These are phyloP conservation scores for Mortierella sp. DNA, from an alignment of 371 early-diverging fungal genomes.

Conservation along the genomic window DNA sequence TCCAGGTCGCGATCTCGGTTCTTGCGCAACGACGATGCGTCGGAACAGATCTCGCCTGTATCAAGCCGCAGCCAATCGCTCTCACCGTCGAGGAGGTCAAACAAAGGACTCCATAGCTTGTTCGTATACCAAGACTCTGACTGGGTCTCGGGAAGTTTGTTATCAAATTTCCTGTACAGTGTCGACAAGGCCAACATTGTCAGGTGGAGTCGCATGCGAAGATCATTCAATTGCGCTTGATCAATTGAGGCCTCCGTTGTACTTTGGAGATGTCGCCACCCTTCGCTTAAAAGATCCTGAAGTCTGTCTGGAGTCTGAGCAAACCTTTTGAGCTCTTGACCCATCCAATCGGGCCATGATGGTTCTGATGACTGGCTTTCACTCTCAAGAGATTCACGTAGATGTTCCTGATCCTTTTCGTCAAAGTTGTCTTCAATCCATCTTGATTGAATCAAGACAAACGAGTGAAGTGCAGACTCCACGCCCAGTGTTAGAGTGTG, in stretches of 20 bases:
- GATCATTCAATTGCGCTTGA: neutral
- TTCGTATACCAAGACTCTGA: neutral
- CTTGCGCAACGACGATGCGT: neutral
- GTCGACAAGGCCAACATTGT: neutral
- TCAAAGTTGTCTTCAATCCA: neutral
- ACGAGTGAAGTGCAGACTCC: constrained; percentile 1
- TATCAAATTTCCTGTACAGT: neutral
- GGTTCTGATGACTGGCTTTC: no score
- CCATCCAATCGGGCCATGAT: no score
- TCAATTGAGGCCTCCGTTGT: neutral
- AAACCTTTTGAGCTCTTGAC: no score
- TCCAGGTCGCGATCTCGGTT: constrained; percentile 2
- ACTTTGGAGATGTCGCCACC: neutral
- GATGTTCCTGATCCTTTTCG: neutral
- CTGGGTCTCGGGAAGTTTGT: neutral
- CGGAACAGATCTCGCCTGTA: neutral
- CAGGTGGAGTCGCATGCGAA: neutral
- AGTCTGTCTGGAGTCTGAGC: no score
- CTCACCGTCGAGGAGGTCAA: neutral
- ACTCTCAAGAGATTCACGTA: neutral
- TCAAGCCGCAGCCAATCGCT: no score
- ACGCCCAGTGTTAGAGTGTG: neutral
- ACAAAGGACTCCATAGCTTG: neutral
- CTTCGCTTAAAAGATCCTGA: no score
- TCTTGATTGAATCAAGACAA: neutral